Evolutionary conservation across 1,284 basidiomycete species (phyloP), one percentile per base, ranked within the genome.

Genomic region (Ganoderma multipileum): DNA sequence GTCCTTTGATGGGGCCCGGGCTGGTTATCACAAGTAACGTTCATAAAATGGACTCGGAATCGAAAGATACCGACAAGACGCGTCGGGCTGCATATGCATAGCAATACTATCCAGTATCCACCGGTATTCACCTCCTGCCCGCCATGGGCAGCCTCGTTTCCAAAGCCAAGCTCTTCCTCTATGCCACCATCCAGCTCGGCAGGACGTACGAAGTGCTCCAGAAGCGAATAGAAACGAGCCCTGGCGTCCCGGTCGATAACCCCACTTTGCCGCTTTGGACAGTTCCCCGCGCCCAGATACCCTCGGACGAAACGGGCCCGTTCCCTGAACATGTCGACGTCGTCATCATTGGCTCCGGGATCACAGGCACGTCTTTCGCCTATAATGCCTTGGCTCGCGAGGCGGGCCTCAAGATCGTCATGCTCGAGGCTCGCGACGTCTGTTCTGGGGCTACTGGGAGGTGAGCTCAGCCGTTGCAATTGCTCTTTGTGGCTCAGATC

Each of bases 401-500:
- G n/a, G 75, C 74, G 16, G 70, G 72, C 4, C 75, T 85, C 2
- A 79, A 80, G 39, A 76, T 92, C 0, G 83, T 90, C 11, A 89
- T 92, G 85, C 82, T 93, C 16, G 91, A 93, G 67, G 91, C 91
- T 7, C 81, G 91, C 68, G 89, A 89, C 9, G 82, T 83, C 0
- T 92, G 91, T 72, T 90, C 89, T 0, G 91, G 91, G 6, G 91
- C 91, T 16, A 91, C 90, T 0, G 91, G 85, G 54, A 84, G 90
- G 90, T 90, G 64, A 77, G 64, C 18, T 5, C 18, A 20, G 2
- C 44, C 59, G n/a, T 28, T 3, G 2, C 44, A 39, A 8, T 28
- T 3, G 12, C 23, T 23, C 18, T 30, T 33, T 12, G 36, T 38
- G 9, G 38, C 16, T 55, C 20, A n/a, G 39, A 50, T 23, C n/a